phyloP scores from a whole-genome alignment of 257 asterid species.

The Solanum ahanhuiri region DNA sequence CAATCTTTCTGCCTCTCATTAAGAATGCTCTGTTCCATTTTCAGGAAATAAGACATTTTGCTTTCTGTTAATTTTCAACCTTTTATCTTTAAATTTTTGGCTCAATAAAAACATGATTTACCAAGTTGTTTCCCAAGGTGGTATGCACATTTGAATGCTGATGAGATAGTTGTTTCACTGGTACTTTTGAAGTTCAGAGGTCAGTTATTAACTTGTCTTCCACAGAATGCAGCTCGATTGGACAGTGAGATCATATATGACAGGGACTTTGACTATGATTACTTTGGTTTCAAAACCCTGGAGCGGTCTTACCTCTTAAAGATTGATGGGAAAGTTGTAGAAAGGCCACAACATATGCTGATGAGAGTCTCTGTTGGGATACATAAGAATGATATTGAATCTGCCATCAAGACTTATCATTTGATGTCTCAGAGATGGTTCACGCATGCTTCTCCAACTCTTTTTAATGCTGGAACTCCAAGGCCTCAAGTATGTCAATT shows the following conservation, averaged over 20 bases:
- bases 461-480: conserved; percentile 96
- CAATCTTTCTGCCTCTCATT: background rate
- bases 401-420: conserved; percentile 70
- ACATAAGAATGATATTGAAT: conserved; percentile 74
- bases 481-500: conserved; percentile 70
- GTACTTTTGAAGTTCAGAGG: background rate
- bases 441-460: conserved; percentile 97
- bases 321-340: conserved; percentile 74
- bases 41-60: rapidly evolving
- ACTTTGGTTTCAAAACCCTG: conserved; percentile 89
- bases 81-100: background rate
- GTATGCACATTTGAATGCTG: background rate
- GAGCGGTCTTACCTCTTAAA: conserved; percentile 87
- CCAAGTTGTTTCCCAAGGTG: background rate
- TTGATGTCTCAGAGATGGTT: conserved; percentile 91
- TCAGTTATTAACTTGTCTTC: background rate
- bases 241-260: conserved; percentile 96
- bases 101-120: background rate
- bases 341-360: conserved; percentile 97
- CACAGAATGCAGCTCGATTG: conserved; percentile 70
- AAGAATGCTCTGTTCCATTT: background rate
- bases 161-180: background rate
- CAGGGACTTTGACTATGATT: conserved; percentile 88
- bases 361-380: conserved; percentile 97
- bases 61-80: background rate